phyloP scores from a whole-genome alignment of 2,329 filamentous ascomycete genomes.

The Periconia digitata region DNA sequence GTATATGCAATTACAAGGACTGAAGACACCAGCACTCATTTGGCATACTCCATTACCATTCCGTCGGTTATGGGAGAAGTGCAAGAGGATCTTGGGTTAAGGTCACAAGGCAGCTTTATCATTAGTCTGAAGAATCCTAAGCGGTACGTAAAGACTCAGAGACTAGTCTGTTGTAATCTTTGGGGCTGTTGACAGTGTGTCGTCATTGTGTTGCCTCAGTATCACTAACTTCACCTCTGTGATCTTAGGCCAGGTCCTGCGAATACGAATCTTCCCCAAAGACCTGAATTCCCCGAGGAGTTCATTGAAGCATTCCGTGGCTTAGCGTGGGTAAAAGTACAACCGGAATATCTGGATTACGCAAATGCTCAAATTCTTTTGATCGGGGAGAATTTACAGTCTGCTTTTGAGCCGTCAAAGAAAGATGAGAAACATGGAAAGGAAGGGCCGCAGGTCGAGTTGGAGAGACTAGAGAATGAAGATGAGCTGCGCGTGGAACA shows the following conservation, averaged over 20 bases:
- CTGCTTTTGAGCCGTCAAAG: constrained; percentile 58
- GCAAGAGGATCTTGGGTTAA: constrained; percentile 73
- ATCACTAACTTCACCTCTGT: background rate
- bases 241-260: constrained; percentile 58
- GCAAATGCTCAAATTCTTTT: constrained; percentile 75
- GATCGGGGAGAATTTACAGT: constrained; percentile 67
- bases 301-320: constrained; percentile 71
- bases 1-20: constrained; percentile 80
- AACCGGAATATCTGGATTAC: constrained; percentile 74
- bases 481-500: constrained; percentile 66
- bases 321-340: constrained; percentile 72
- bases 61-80: constrained; percentile 70
- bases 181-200: too few relatives aligned
- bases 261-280: constrained; percentile 63
- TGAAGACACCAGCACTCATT: constrained; percentile 66
- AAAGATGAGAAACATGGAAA: constrained; percentile 60
- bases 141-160: constrained; percentile 31
- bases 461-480: constrained; percentile 74
- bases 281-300: constrained; percentile 70
- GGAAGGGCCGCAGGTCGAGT: constrained; percentile 67
- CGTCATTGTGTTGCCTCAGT: too few relatives aligned
- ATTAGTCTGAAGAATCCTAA: constrained; percentile 80
- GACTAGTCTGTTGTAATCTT: background rate
- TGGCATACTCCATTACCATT: constrained; percentile 78
- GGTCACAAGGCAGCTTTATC: constrained; percentile 73